A percentile compares a stretch with the other conserved stretches of the same genome.
phyloP scores from a whole-genome alignment of 805 yeast genomes.

The Tetrapisispora taiwanensis region DNA sequence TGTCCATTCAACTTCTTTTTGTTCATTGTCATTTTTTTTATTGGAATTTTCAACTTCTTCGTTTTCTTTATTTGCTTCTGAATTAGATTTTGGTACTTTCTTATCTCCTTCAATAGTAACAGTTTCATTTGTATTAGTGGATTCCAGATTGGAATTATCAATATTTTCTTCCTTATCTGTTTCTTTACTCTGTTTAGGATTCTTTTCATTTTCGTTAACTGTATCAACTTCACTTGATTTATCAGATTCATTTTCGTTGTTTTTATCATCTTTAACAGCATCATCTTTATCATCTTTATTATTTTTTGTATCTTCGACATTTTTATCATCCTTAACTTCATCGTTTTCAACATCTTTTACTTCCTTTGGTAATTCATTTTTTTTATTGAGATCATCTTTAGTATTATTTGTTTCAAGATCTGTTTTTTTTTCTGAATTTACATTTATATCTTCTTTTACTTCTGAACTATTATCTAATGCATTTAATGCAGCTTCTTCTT shows the following conservation, averaged over 20 bases:
- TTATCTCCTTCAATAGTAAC: no score
- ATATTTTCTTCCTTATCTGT: no score
- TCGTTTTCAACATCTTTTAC: background rate
- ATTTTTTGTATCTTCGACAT: background rate
- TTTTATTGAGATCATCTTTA: background rate
- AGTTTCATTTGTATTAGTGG: background rate
- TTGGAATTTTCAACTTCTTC: no score
- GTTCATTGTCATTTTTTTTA: slow-evolving; percentile 2
- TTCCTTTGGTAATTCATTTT: background rate
- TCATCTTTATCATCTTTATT: background rate
- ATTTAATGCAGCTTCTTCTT: background rate
- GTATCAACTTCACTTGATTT: background rate
- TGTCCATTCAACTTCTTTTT: slow-evolving; percentile 39
- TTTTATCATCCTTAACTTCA: no score
- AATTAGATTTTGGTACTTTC: no score
- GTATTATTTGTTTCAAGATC: no score
- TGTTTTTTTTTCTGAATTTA: background rate
- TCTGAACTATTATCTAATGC: slow-evolving; percentile 1
- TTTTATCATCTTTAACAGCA: background rate
- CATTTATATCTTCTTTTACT: background rate
- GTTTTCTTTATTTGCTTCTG: no score
- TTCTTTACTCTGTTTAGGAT: no score
- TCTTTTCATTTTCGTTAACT: no score
- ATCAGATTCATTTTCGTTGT: slow-evolving; percentile 42
- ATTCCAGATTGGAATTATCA: no score